phyloP scores from a whole-genome alignment of 441 rosid species.

The Breynia disticha region DNA sequence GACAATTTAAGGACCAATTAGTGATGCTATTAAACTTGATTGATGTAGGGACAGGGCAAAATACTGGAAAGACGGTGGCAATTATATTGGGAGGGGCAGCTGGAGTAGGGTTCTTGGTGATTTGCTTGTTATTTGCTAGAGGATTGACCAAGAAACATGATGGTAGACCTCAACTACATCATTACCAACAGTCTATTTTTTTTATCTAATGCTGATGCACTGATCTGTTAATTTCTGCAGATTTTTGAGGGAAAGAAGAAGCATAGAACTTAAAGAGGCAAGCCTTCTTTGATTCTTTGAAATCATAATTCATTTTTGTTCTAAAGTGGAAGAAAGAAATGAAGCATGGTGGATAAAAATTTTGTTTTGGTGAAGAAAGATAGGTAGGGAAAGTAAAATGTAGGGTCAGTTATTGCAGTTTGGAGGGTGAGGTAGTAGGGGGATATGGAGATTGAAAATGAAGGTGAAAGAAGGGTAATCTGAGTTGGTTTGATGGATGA shows the following conservation, averaged over 20 bases:
- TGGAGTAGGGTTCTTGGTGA: conserved; percentile 78
- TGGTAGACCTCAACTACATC: conserved; percentile 29
- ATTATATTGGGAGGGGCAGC: conserved; percentile 95
- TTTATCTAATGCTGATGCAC: conserved; percentile 9
- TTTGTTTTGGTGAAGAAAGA: conserved; percentile 20
- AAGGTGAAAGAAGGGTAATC: conserved; percentile 6
- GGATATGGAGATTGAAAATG: conserved; percentile 5
- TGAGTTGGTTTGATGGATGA: neutral
- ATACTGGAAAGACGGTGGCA: conserved; percentile 87
- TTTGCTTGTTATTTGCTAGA: conserved; percentile 73
- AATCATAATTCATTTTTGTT: conserved; percentile 13
- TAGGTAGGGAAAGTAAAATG: conserved; percentile 9
- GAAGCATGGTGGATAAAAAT: conserved; percentile 11
- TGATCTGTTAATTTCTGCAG: conserved; percentile 26
- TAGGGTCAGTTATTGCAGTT: conserved; percentile 15
- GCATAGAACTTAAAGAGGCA: conserved; percentile 17
- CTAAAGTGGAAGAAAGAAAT: conserved; percentile 9
- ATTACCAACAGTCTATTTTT: neutral
- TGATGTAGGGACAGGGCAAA: conserved; percentile 47
- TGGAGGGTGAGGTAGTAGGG: conserved; percentile 12
- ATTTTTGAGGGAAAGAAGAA: conserved; percentile 23
- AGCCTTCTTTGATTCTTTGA: conserved; percentile 23
- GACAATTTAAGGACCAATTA: neutral
- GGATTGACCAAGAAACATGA: conserved; percentile 71
- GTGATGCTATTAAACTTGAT: conserved; percentile 4